Evolutionary conservation across 164 flowering plant species (phyloP).

Genomic region (Echeveria elegans): DNA sequence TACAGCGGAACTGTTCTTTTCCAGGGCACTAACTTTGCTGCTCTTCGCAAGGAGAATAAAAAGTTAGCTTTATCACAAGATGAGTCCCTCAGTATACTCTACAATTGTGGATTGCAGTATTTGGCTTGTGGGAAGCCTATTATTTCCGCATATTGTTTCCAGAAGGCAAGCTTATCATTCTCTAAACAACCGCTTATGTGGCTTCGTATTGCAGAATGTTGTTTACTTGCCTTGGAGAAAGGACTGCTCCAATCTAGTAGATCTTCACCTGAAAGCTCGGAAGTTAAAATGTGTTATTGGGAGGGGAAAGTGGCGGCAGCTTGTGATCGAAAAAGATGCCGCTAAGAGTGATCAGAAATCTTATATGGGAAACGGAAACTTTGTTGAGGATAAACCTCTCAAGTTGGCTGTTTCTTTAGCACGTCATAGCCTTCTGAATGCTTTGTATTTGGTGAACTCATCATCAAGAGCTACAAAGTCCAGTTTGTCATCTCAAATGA

Average conservation of each 20-base stretch:
- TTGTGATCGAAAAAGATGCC: conserved; percentile 43
- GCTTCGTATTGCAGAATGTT: conserved; percentile 92
- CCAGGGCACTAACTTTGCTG: conserved; percentile 61
- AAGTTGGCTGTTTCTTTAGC: conserved; percentile 64
- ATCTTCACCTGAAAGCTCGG: conserved; percentile 22
- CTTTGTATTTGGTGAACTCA: conserved; percentile 42
- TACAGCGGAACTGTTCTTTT: conserved; percentile 50
- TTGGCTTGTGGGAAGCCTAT: conserved; percentile 76
- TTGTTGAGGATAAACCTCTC: conserved; percentile 26
- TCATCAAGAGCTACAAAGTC: conserved; percentile 16
- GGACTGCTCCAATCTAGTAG: conserved; percentile 37
- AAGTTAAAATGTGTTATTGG: conserved; percentile 57
- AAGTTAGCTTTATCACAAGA: conserved; percentile 65
- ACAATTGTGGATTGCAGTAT: conserved; percentile 79
- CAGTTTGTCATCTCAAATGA: conserved; percentile 31
- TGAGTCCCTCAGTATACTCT: conserved; percentile 57
- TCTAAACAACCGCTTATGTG: conserved; percentile 68
- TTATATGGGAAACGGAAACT: conserved; percentile 23
- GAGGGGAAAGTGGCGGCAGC: conserved; percentile 80
- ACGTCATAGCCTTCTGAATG: conserved; percentile 66
- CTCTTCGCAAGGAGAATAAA: conserved; percentile 65
- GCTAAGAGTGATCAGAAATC: conserved; percentile 24
- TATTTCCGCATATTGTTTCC: conserved; percentile 79
- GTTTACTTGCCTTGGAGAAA: conserved; percentile 69
- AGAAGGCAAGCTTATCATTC: conserved; percentile 57